Evolutionary conservation across 176 grass and related monocot species (phyloP), one percentile per base, ranked within the genome.

Genomic region (Juncus inflexus): DNA sequence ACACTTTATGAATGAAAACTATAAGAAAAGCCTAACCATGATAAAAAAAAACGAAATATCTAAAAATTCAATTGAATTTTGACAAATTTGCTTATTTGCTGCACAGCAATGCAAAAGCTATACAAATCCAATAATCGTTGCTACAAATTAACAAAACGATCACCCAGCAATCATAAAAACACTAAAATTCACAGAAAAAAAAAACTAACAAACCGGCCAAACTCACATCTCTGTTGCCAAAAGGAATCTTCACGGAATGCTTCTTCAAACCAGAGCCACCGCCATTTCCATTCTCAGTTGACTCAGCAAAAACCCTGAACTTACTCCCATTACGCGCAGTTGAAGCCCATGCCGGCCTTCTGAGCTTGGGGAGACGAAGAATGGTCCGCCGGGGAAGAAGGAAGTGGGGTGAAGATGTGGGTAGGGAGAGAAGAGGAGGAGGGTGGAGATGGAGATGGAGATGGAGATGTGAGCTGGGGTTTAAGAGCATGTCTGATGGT

Each of bases 181-280:
- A 19, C 40, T 47, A 11, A 42, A 14, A 72, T 58, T 56, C 35
- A 42, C 2, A 4, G 12, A 35, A 1, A 50, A 73, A 58, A 51
- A 60, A 40, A 0, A 13, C 7, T 6, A 67, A 11, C 16, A 52
- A 5, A 55, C 37, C 12, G 14, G 12, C 11, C 62, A 28, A 52
- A 40, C 87, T 86, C 75, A 91, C 92, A 64, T 86, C 64, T 65
- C 94, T 86, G 68, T 90, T 77, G 54, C 94, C 94, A 39, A 91
- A 78, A 38, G 94, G 94, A 62, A 97, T 91, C 61, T 78, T 84
- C 2, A 91, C 45, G 51, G 85, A 91, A 75, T 82, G 78, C 83
- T 89, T 91, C 70, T 71, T 28, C 12, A 80, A 79, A 0, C 62
- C 77, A 3, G 77, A 74, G 56, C 55, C 6, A 39, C 39, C 40